phyloP scores from a whole-genome alignment of 371 early-diverging fungal genomes.

The Haplosporangium sp. region DNA sequence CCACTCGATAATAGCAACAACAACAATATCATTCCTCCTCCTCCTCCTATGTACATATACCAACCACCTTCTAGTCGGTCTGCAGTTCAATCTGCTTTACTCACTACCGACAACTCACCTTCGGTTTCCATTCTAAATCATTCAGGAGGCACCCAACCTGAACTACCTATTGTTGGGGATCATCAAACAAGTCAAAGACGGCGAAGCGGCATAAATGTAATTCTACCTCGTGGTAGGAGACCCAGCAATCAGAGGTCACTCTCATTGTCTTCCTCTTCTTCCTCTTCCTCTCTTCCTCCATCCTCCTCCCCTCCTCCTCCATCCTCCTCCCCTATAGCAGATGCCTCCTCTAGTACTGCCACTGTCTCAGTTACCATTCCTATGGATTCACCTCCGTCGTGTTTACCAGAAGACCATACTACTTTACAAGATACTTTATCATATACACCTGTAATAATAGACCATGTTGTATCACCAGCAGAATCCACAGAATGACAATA shows the following conservation, averaged over 20 bases:
- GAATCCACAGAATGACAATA: too few relatives aligned
- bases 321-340: not conserved
- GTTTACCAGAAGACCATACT: not conserved
- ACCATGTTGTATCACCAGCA: too few relatives aligned
- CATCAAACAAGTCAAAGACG: not conserved
- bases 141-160: not conserved
- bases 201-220: conserved; percentile 13
- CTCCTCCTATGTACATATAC: conserved; percentile 32
- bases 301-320: not conserved
- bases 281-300: not conserved
- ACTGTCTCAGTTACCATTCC: too few relatives aligned
- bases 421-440: too few relatives aligned
- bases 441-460: too few relatives aligned
- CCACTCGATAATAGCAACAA: conserved; percentile 6
- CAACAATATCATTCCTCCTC: not conserved
- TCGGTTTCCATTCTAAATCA: conserved; percentile 4
- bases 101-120: conserved; percentile 37
- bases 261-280: conserved; percentile 5
- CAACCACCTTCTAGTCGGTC: conserved; percentile 25
- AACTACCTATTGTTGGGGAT: not conserved
- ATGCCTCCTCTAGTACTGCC: too few relatives aligned
- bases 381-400: not conserved
- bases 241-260: not conserved
- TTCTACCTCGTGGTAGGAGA: conserved; percentile 7
- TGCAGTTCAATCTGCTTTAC: conserved; percentile 23